Evolutionary conservation across 2,329 filamentous ascomycete species (phyloP).

Genomic region (Uncinocarpus reesii): DNA sequence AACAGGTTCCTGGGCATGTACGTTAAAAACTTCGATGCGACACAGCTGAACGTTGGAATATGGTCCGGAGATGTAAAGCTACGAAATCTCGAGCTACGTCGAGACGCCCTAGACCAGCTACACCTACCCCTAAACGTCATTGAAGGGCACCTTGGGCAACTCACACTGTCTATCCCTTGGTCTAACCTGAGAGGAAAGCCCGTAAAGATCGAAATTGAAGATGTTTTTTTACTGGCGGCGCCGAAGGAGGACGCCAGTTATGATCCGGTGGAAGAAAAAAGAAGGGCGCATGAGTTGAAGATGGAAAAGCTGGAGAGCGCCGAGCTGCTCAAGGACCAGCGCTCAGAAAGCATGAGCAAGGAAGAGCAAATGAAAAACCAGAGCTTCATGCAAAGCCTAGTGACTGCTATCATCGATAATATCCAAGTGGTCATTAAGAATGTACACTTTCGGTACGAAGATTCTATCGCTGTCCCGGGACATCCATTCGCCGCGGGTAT

Average conservation of each 20-base stretch:
- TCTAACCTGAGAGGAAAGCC: constrained; percentile 91
- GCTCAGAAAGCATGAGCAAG: constrained; percentile 80
- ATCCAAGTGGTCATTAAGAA: constrained; percentile 96
- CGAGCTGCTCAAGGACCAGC: constrained; percentile 84
- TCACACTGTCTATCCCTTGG: constrained; percentile 93
- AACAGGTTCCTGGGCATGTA: constrained; percentile 99
- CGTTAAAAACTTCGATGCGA: constrained; percentile 97
- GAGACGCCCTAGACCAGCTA: constrained; percentile 93
- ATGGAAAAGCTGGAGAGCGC: constrained; percentile 98
- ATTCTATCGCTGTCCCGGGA: constrained; percentile 86
- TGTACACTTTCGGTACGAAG: constrained; percentile 95
- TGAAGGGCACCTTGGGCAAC: constrained; percentile 82
- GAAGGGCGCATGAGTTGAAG: constrained; percentile 79
- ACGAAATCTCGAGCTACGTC: constrained; percentile 78
- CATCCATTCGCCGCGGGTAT: constrained; percentile 90
- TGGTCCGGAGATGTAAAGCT: constrained; percentile 98
- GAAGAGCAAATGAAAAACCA: constrained; percentile 97
- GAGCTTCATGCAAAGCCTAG: constrained; percentile 89
- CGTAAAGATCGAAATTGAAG: constrained; percentile 88
- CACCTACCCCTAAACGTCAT: constrained; percentile 94
- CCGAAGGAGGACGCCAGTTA: constrained; percentile 93
- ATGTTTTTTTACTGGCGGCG: constrained; percentile 90
- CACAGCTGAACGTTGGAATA: constrained; percentile 95
- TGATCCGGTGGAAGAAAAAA: constrained; percentile 83
- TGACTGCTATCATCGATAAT: constrained; percentile 97